phyloP scores from a whole-genome alignment of 371 early-diverging fungal genomes.

The Mortierella sp. region DNA sequence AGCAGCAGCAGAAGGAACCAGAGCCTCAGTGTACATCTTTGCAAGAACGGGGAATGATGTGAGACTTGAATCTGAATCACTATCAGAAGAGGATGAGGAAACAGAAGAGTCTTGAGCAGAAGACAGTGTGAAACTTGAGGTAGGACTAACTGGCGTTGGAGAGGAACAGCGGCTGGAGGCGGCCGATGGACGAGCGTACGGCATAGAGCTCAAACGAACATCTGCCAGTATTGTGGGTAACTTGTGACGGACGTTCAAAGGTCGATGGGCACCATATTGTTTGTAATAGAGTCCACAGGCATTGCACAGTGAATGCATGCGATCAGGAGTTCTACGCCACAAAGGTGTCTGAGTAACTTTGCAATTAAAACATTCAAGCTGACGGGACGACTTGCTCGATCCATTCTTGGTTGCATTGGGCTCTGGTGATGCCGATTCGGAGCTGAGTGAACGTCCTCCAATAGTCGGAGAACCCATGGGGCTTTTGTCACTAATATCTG shows the following conservation, averaged over 20 bases:
- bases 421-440: constrained; percentile 6
- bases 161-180: constrained; percentile 20
- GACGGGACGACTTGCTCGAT: constrained; percentile 59
- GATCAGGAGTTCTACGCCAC: constrained; percentile 89
- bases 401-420: not conserved
- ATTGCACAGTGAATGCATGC: constrained; percentile 83
- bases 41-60: constrained; percentile 23
- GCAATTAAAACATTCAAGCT: constrained; percentile 85
- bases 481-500: constrained; percentile 28
- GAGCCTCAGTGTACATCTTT: constrained; percentile 35
- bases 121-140: not conserved
- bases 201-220: constrained; percentile 37
- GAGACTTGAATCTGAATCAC: constrained; percentile 21
- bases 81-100: constrained; percentile 19
- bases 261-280: constrained; percentile 80
- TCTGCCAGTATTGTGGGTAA: constrained; percentile 44
- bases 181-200: constrained; percentile 38
- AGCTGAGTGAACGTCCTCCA: constrained; percentile 31
- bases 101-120: constrained; percentile 1
- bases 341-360: constrained; percentile 85
- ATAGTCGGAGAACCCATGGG: constrained; percentile 36
- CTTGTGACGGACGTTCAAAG: constrained; percentile 72
- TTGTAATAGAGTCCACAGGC: constrained; percentile 89
- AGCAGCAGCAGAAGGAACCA: constrained; percentile 23
- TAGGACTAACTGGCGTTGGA: constrained; percentile 4